phyloP scores from a whole-genome alignment of 2,329 filamentous ascomycete genomes.

The Stagonosporopsis rhizophila region DNA sequence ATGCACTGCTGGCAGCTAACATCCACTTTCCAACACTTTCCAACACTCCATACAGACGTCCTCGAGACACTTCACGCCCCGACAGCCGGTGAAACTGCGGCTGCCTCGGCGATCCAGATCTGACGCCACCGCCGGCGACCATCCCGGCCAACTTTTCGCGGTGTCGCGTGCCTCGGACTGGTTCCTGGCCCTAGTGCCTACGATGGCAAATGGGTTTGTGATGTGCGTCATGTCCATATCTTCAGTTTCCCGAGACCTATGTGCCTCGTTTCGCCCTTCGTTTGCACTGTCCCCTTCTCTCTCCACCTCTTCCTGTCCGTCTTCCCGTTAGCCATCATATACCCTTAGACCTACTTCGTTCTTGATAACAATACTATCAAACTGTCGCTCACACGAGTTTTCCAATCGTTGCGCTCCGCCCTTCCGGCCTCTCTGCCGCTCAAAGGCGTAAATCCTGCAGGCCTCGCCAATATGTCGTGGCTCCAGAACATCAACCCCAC shows the following conservation, averaged over 20 bases:
- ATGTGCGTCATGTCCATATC: slow-evolving; percentile 35
- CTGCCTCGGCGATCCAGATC: slow-evolving; percentile 26
- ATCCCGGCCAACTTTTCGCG: slow-evolving; percentile 24
- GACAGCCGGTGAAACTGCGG: slow-evolving; percentile 22
- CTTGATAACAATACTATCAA: slow-evolving; percentile 17
- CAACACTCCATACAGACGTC: not conserved
- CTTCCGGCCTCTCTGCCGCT: slow-evolving; percentile 21
- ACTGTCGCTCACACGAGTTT: slow-evolving; percentile 40
- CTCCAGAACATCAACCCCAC: slow-evolving; percentile 66
- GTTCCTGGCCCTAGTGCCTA: slow-evolving; percentile 38
- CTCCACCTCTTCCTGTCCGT: not conserved
- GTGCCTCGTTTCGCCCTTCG: not conserved
- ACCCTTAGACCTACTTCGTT: not conserved
- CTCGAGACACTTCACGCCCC: not conserved
- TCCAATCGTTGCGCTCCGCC: slow-evolving; percentile 29
- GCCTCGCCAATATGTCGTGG: slow-evolving; percentile 47
- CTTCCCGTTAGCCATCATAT: slow-evolving; percentile 4
- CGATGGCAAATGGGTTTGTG: slow-evolving; percentile 19
- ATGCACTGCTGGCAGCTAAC: not conserved
- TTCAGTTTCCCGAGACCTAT: slow-evolving; percentile 7
- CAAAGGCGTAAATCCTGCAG: slow-evolving; percentile 15
- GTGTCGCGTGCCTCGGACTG: slow-evolving; percentile 35
- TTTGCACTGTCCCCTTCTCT: slow-evolving; percentile 1
- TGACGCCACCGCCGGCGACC: slow-evolving; percentile 24
- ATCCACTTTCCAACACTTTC: no score